These are phyloP conservation scores for Tetraselmis striata DNA, from an alignment of 139 green algal genomes.

Conservation along the genomic window DNA sequence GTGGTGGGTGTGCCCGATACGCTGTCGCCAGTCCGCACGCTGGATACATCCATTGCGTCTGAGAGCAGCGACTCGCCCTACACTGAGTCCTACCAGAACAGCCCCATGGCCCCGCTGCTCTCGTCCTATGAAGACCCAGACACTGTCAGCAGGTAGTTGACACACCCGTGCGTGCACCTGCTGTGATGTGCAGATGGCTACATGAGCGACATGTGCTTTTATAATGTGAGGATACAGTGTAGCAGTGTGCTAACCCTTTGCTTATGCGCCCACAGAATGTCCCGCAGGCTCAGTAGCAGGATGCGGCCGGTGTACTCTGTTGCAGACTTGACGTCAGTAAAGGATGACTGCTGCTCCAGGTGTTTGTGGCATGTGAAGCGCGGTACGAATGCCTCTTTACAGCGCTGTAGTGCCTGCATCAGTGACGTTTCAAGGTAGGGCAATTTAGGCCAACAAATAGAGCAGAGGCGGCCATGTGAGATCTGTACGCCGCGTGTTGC, in stretches of 20 bases:
- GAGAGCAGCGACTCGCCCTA: background rate
- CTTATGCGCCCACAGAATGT: no score
- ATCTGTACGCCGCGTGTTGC: no score
- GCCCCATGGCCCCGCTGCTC: background rate
- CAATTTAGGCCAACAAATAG: no score
- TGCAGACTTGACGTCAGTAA: background rate
- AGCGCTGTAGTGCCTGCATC: no score
- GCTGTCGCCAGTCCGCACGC: background rate
- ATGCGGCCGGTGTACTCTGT: background rate
- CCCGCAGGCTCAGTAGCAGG: background rate
- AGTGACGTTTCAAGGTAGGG: no score
- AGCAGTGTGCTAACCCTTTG: no score
- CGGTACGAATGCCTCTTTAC: no score
- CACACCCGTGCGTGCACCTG: background rate
- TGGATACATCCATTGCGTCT: background rate
- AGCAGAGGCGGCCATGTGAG: no score
- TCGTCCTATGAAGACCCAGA: background rate
- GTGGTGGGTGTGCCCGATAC: background rate
- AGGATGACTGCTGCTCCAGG: background rate
- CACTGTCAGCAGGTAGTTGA: background rate
- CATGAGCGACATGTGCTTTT: no score
- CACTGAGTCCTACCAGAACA: background rate
- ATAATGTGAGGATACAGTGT: no score
- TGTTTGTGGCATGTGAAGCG: background rate
- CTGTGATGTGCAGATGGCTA: no score